Base-by-base conservation (phyloP, 352 stramenopile genomes). In the Thraustochytrium sp. region DNA sequence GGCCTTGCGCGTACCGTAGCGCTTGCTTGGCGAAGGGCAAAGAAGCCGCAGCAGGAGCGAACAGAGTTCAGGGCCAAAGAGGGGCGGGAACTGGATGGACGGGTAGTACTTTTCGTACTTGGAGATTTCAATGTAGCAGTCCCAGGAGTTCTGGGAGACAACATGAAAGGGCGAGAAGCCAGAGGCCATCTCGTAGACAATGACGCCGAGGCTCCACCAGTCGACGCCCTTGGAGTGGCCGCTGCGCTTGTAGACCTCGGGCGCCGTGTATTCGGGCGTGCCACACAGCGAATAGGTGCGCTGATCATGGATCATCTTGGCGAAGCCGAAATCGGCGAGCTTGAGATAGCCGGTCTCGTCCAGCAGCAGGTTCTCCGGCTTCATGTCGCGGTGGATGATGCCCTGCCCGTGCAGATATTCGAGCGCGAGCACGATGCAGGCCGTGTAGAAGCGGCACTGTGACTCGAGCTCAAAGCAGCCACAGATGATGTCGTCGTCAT, bases 311-410 rank as follows among this genome's bases (percentile, higher is more conserved):
- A 96, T 90, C 76, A 97, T 92, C 88, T 99, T 99, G 54, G 97
- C 95, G 80, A 99, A 94, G 11, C 96, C 96, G 90, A 99, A 97
- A 87, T 99, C 96, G 1, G 97, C 95, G 84, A 99, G 92, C 84
- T 98, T 97, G 82, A 97, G 93, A 88, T 98, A 98, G 0, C 96
- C 96, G 85, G 96, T 91, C 77, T 94, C 92, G 85, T 96, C 92
- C 40, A 97, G 80, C 18, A 97, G 86, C 56, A 97, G 82, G 84
- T 97, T 97, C 84, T 97, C 94, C 2, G 93, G 94, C 87, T 97
- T 97, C 78, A 97, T 94, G 83, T 97, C 94, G 64, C 93, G 92
- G 87, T 98, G 98, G 37, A 97, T 92, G 68, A 98, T 96, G 49
- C 91, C 91, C 21, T 96, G 88, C 59, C 90, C 92, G 88, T 99